Base-by-base conservation (phyloP, 495 filamentous ascomycete genomes). In the Podospora anserina region DNA sequence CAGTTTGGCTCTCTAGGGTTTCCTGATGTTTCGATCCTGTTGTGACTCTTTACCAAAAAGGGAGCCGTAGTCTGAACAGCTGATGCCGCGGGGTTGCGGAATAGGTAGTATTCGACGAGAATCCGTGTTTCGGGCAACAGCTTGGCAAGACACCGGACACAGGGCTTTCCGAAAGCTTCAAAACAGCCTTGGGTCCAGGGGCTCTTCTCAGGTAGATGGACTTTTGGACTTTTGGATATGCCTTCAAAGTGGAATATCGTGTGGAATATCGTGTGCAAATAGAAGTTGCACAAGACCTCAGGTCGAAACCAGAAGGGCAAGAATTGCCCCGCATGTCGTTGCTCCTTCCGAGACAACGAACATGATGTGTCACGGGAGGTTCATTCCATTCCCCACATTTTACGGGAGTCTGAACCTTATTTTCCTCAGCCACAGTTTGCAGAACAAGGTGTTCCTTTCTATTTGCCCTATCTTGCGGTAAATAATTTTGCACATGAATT, bases 131-230 rank as follows among this genome's bases (percentile, higher is more conserved):
- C 32, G 61, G 30, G 32, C 61, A 63, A 11, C 59, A 3, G 23
- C 16, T 18, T 18, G 30, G n/a, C 39, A 20, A 28, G 26, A 30
- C 16, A 32, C 59, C 59, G 61, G 61, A 63, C 61, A 63, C 30
- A 63, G 7, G 28, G n/a, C 61, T 63, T 44, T 63, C 61, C 61
- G 61, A n/a, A 28, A 44, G n/a, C 54, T 23, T 66, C 55, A 49
- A 49, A 49, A 49, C 39, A 49, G 5, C 7, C 39, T 49, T 49
- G 39, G 9, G 39, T 13, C 39, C 39, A 49, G 39, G 39, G 39
- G 39, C 39, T 49, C 0, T 49, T 49, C 39, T 49, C 39, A 13
- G 39, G 6, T 2, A 49, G 39, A 13, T 49, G 39, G 9, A 13
- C 39, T 49, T 49, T 49, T 49, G 9, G 9, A 23, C 23, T 7